A percentile compares a stretch with the other conserved stretches of the same genome.
Conservation (phyloP, 768 basidiomycete species). For the Trametopsis cervina region DNA sequence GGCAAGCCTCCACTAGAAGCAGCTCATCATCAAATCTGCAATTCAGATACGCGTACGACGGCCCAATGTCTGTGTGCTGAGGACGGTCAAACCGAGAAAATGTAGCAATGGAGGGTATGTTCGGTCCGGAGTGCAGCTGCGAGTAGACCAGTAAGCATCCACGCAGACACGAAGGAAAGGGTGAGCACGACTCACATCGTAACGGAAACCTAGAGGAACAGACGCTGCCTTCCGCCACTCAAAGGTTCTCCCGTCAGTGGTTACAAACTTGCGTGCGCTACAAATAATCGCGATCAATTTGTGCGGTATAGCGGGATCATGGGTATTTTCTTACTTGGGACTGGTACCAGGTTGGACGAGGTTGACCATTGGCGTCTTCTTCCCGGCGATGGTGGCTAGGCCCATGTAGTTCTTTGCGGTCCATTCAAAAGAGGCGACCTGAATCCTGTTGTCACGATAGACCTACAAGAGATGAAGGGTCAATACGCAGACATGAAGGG, state of each 20-base stretch:
- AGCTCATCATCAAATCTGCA: slow-evolving; percentile 57
- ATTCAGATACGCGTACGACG: slow-evolving; percentile 53
- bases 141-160: neutral
- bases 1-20: slow-evolving; percentile 55
- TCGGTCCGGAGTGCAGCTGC: slow-evolving; percentile 17
- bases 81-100: slow-evolving; percentile 41
- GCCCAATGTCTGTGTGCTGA: slow-evolving; percentile 52
- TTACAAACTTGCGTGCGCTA: slow-evolving; percentile 57
- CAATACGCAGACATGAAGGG: slow-evolving; percentile 9
- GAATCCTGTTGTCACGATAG: slow-evolving; percentile 43
- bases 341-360: slow-evolving; percentile 48
- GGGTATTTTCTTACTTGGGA: slow-evolving; percentile 33
- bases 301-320: slow-evolving; percentile 5
- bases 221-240: slow-evolving; percentile 52
- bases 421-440: slow-evolving; percentile 50
- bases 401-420: slow-evolving; percentile 28
- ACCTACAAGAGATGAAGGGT: slow-evolving; percentile 24
- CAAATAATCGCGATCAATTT: slow-evolving; percentile 12
- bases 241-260: slow-evolving; percentile 48
- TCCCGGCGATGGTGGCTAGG: slow-evolving; percentile 43
- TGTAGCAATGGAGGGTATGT: slow-evolving; percentile 37
- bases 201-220: slow-evolving; percentile 18
- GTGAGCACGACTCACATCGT: slow-evolving; percentile 44
- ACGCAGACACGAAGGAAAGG: neutral
- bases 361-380: slow-evolving; percentile 54